phyloP scores from a whole-genome alignment of 2,329 filamentous ascomycete species.

The Decorospora gaudefroyi region DNA sequence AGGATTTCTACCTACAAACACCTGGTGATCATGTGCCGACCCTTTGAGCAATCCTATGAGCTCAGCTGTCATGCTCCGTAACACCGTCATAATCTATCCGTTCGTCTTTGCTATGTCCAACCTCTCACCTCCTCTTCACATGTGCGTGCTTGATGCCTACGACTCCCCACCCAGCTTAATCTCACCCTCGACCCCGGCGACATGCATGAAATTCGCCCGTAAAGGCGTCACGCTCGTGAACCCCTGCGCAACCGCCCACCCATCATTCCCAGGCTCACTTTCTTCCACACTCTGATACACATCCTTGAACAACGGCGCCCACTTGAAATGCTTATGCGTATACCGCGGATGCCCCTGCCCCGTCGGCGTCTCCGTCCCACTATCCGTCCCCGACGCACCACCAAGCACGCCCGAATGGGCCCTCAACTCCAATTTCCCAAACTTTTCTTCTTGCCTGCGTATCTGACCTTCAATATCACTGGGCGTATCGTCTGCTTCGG shows the following conservation, averaged over 20 bases:
- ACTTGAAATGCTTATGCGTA: conserved; percentile 88
- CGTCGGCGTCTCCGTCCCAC: conserved; percentile 38
- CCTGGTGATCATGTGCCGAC: no score
- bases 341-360: conserved; percentile 55
- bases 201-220: conserved; percentile 89
- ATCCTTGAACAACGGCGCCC: conserved; percentile 84
- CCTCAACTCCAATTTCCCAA: conserved; percentile 51
- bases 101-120: no score
- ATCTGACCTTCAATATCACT: conserved; percentile 75
- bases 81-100: no score
- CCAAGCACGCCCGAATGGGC: conserved; percentile 23
- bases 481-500: conserved; percentile 61
- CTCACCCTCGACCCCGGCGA: conserved; percentile 37
- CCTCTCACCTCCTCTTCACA: background rate
- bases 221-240: conserved; percentile 89
- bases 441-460: conserved; percentile 63
- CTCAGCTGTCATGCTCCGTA: no score
- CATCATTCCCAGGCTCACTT: conserved; percentile 80
- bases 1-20: no score
- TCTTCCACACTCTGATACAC: conserved; percentile 86
- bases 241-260: conserved; percentile 87
- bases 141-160: background rate
- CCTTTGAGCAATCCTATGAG: no score
- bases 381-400: conserved; percentile 28
- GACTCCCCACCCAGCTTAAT: conserved; percentile 31